These are phyloP conservation scores for Excoecaria agallocha DNA, from an alignment of 345 rosid species.

Conservation along the genomic window DNA sequence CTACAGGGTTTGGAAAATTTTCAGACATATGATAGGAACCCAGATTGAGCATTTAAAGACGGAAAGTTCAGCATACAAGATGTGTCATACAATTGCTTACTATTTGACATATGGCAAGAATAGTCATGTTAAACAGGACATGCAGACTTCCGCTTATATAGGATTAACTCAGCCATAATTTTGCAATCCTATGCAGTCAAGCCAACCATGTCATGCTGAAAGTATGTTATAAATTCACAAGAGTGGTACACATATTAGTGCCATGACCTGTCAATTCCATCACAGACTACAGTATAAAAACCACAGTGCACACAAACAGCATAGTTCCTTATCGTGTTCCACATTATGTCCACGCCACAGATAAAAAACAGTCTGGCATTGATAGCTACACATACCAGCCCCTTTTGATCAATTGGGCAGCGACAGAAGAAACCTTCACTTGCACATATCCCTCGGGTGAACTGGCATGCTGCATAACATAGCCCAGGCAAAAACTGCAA, in stretches of 20 bases:
- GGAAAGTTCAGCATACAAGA: background rate
- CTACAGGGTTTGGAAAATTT: background rate
- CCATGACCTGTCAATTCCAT: background rate
- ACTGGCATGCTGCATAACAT: conserved; percentile 75
- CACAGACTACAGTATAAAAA: background rate
- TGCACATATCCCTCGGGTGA: conserved; percentile 82
- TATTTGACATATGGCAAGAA: background rate
- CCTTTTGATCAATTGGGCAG: conserved; percentile 93
- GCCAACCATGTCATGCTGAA: background rate
- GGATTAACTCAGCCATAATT: background rate
- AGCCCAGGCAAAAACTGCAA: conserved; percentile 84
- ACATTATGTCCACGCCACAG: background rate
- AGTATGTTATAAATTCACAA: conserved; percentile 1
- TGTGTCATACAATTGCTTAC: background rate
- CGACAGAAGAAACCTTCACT: conserved; percentile 90
- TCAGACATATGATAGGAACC: background rate
- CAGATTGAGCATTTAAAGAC: background rate
- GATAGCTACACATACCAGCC: conserved; percentile 67
- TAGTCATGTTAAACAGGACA: background rate
- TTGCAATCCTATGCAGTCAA: no score
- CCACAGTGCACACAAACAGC: background rate
- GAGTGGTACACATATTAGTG: background rate
- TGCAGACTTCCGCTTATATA: background rate
- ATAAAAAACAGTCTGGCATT: background rate
- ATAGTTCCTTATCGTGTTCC: background rate